phyloP scores from a whole-genome alignment of 208 protist species.

The Leishmania turanica region DNA sequence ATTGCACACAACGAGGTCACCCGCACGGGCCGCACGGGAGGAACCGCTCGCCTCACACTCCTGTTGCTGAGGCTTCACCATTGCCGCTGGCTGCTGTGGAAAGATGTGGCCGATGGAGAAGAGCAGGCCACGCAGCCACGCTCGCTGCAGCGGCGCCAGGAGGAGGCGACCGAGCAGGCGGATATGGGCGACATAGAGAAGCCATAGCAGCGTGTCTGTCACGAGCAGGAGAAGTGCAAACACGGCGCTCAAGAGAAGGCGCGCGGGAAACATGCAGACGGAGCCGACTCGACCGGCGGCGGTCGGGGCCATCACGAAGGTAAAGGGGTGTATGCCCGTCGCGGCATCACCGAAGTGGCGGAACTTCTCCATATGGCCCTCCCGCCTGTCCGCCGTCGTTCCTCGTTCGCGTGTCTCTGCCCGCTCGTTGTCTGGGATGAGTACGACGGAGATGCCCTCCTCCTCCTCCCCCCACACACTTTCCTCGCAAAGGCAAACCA shows the following conservation, averaged over 20 bases:
- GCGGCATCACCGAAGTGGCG: constrained; percentile 72
- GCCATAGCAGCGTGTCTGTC: constrained; percentile 56
- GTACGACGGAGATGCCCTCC: background rate
- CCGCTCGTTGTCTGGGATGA: background rate
- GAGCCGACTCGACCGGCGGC: constrained; percentile 33
- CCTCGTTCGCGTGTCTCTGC: background rate
- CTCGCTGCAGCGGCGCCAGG: constrained; percentile 48
- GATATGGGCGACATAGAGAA: constrained; percentile 38
- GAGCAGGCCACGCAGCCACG: constrained; percentile 48
- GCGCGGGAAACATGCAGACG: constrained; percentile 54
- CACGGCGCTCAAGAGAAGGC: constrained; percentile 46
- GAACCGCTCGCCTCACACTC: background rate
- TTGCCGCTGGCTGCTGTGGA: constrained; percentile 11
- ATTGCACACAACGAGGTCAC: constrained; percentile 72
- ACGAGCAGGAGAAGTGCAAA: constrained; percentile 47
- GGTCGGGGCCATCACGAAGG: constrained; percentile 44
- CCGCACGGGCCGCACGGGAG: constrained; percentile 20
- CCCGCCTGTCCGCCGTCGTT: background rate
- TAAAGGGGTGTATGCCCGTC: constrained; percentile 86
- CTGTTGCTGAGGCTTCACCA: background rate
- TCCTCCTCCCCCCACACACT: background rate
- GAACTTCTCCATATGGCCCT: constrained; percentile 74
- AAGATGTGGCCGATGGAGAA: constrained; percentile 66
- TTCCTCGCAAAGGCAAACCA: background rate
- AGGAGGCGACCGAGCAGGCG: constrained; percentile 33